Base-by-base conservation (phyloP, 139 green algal species). In the Chlamydomonas asymmetrica region DNA sequence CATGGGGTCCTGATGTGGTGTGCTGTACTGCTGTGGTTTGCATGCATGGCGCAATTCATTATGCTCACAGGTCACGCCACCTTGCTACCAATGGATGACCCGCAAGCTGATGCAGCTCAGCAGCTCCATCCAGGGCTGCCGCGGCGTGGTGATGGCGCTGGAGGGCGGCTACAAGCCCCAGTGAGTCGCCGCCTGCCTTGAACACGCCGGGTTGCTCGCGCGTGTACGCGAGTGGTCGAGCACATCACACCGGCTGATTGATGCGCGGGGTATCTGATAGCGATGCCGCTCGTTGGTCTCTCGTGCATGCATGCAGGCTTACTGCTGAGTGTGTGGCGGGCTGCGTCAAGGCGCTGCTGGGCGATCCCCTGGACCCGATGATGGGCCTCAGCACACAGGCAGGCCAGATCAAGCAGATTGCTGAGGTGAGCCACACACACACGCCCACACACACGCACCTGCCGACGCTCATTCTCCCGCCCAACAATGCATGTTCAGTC, bases 81-180 rank as follows among this genome's bases (percentile, higher is more conserved):
- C 57, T 25, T 43, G 76, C 39, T 95, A 87, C 64, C 82, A 52
- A 1, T 70, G 80, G 41, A 84, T 92, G 81, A 89, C 88, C 31
- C 29, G 54, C 48, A 43, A 54, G 43, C 78, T 87, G 56, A 25
- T 73, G 63, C 35, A 18, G 16, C 56, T 71, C n/a, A n/a, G n/a
- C n/a, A n/a, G n/a, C n/a, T n/a, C n/a, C n/a, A n/a, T n/a, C n/a
- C n/a, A n/a, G n/a, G 70, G 78, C 1, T 52, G 71, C 23, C 73
- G 82, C 38, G 63, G 57, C 34, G 9, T 91, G 25, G 79, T 89
- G 23, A 62, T 89, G 16, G 69, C 88, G 41, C 81, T 93, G 57
- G 88, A 93, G 76, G 88, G 88, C 2, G 88, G 88, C 32, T 93
- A 93, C 80, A 88, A 89, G 61, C 77, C 74, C 25, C 71, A 68